These are phyloP conservation scores for Lasiodiplodia theobromae DNA, from an alignment of 2,329 filamentous ascomycete species.

Conservation along the genomic window DNA sequence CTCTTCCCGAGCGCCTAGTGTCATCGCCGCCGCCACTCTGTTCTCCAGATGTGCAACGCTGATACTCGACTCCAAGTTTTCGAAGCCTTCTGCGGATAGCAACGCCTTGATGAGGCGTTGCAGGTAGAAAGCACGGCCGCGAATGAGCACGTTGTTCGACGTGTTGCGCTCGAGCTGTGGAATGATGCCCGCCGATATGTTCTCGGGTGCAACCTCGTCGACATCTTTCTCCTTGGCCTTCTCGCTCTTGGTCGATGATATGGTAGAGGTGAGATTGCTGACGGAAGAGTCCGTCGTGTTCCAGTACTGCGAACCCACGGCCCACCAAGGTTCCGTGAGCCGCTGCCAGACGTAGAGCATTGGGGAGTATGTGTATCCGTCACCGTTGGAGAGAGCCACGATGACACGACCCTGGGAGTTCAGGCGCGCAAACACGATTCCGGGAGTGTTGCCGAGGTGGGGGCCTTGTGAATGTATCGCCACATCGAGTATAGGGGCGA, in stretches of 20 bases:
- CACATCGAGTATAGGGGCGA: conserved; percentile 87
- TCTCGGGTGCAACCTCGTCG: conserved; percentile 60
- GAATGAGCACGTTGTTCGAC: conserved; percentile 88
- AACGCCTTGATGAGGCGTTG: conserved; percentile 91
- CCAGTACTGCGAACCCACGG: conserved; percentile 97
- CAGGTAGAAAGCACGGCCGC: conserved; percentile 88
- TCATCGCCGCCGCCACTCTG: conserved; percentile 85
- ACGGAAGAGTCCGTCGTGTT: conserved; percentile 94
- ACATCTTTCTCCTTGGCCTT: conserved; percentile 48
- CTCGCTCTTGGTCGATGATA: conserved; percentile 40
- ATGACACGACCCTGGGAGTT: conserved; percentile 87
- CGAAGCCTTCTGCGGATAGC: conserved; percentile 87
- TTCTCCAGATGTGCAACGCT: conserved; percentile 97
- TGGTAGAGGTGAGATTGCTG: conserved; percentile 75
- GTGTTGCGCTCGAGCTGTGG: conserved; percentile 93
- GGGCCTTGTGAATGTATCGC: conserved; percentile 80
- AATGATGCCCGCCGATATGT: conserved; percentile 88
- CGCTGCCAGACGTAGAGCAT: conserved; percentile 92
- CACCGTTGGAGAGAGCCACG: conserved; percentile 91
- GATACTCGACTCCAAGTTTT: conserved; percentile 87
- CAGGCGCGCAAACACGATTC: conserved; percentile 87
- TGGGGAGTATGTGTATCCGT: conserved; percentile 89
- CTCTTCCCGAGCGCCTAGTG: conserved; percentile 85
- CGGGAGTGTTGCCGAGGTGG: conserved; percentile 80
- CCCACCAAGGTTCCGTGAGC: conserved; percentile 98